phyloP scores from a whole-genome alignment of 306 rosid genomes.

The Inga leiocalycina region DNA sequence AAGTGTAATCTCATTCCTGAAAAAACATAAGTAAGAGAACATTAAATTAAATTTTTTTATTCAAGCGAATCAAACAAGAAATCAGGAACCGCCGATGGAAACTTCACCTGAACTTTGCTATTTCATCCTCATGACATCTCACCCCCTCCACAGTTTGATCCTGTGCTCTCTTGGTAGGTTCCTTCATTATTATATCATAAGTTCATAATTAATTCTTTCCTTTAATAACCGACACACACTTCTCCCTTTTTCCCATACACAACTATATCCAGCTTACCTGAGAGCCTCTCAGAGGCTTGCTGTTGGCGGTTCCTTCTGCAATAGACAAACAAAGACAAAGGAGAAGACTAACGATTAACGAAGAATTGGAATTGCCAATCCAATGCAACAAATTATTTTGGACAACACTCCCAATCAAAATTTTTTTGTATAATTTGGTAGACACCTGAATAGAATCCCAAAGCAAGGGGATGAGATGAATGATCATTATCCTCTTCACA shows the following conservation, averaged over 20 bases:
- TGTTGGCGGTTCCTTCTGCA: constrained; percentile 30
- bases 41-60: neutral
- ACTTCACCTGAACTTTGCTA: constrained; percentile 34
- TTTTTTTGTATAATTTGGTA: neutral
- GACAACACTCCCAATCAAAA: constrained; percentile 22
- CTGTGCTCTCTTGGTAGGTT: neutral
- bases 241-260: neutral
- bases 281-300: constrained; percentile 15
- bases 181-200: constrained; percentile 28
- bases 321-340: constrained; percentile 11
- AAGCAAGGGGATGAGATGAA: constrained; percentile 24
- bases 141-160: constrained; percentile 8
- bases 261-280: constrained; percentile 32
- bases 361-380: constrained; percentile 13
- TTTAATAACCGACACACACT: neutral
- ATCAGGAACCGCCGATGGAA: constrained; percentile 10
- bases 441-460: constrained; percentile 33
- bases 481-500: constrained; percentile 22
- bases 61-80: neutral
- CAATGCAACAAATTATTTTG: constrained; percentile 2
- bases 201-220: neutral
- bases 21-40: neutral
- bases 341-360: constrained; percentile 3
- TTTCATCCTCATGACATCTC: constrained; percentile 31
- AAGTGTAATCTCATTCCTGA: constrained; percentile 38